These are phyloP conservation scores for Saturnispora silvae DNA, from an alignment of 805 yeast species.

Conservation along the genomic window DNA sequence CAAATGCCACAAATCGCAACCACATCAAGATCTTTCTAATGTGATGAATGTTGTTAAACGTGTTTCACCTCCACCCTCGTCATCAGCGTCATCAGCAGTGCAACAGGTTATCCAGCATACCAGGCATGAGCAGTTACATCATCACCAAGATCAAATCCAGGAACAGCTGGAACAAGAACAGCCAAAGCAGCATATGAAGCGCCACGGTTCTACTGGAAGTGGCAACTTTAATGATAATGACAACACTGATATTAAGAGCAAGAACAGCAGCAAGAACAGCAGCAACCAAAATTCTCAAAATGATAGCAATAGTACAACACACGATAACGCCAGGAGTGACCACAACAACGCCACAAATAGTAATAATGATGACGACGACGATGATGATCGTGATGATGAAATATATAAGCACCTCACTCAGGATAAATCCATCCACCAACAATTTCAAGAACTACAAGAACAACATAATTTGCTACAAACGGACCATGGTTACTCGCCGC, in stretches of 20 bases:
- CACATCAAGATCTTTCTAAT: background rate
- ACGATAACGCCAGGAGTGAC: background rate
- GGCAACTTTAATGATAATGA: background rate
- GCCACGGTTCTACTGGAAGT: too few species aligned
- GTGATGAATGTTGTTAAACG: background rate
- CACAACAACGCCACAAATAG: background rate
- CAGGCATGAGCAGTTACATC: background rate
- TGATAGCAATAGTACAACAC: too few species aligned
- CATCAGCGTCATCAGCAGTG: background rate
- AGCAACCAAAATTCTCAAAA: too few species aligned
- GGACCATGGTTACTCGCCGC: constrained; percentile 1
- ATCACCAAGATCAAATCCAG: background rate
- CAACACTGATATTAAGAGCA: too few species aligned
- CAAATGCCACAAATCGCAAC: constrained; percentile 29
- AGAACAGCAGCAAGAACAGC: too few species aligned
- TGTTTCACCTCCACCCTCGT: background rate
- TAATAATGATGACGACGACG: background rate
- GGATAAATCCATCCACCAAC: constrained; percentile 8
- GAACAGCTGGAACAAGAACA: background rate
- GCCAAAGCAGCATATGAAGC: too few species aligned
- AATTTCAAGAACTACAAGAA: constrained; percentile 7
- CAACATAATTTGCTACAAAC: constrained; percentile 8
- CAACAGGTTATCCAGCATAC: background rate
- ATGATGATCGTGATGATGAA: background rate
- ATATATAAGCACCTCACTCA: constrained; percentile 4